Conservation (phyloP, 441 rosid genomes). For the Hura crepitans region DNA sequence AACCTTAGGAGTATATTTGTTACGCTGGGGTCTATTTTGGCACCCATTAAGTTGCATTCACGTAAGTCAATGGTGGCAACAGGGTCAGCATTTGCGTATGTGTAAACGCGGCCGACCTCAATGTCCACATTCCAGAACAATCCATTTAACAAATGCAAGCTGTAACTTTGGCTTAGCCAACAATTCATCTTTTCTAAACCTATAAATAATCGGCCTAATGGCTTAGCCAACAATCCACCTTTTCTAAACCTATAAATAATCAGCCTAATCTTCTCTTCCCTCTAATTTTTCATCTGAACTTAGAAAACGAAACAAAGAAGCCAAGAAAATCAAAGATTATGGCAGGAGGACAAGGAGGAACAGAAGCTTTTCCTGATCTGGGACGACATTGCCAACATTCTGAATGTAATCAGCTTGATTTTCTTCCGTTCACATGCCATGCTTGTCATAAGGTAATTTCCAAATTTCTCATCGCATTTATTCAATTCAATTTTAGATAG, state of each 20-base stretch:
- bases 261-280: neutral
- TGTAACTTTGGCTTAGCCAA: conserved; percentile 25
- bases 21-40: no score
- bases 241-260: conserved; percentile 8
- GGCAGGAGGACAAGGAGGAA: conserved; percentile 64
- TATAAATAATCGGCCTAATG: conserved; percentile 9
- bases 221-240: conserved; percentile 36
- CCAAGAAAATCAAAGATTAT: neutral
- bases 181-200: conserved; percentile 27
- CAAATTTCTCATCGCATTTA: no score
- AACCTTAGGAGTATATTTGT: no score
- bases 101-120: no score
- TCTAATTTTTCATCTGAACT: neutral
- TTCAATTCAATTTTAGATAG: no score
- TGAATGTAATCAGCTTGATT: conserved; percentile 80
- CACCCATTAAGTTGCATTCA: no score
- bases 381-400: conserved; percentile 79
- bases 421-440: conserved; percentile 82
- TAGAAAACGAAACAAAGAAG: no score
- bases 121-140: no score
- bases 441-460: conserved; percentile 79
- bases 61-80: no score
- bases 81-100: no score
- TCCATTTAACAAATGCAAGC: no score
- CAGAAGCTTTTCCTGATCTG: conserved; percentile 84